phyloP scores from a whole-genome alignment of 441 rosid species.

The Mallotus japonicus region DNA sequence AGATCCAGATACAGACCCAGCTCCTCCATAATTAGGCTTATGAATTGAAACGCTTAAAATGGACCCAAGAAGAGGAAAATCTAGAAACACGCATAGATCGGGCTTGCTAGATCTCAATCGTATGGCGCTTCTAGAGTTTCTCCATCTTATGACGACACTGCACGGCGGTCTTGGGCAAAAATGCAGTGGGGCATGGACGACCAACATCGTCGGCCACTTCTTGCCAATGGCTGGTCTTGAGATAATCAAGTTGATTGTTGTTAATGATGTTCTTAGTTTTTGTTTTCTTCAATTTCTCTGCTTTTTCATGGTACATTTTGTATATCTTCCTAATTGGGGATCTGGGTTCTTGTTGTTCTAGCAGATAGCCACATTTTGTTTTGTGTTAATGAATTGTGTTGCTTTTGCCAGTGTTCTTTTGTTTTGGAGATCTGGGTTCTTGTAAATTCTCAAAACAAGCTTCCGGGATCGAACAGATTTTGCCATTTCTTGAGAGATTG shows the following conservation, averaged over 20 bases:
- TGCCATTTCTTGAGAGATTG: neutral
- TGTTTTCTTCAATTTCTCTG: neutral
- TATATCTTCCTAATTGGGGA: conserved; percentile 7
- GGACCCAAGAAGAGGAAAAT: conserved; percentile 87
- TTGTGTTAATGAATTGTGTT: neutral
- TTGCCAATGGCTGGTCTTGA: conserved; percentile 90
- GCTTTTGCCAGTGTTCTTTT: conserved; percentile 4
- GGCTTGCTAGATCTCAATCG: conserved; percentile 85
- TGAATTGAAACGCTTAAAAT: conserved; percentile 38
- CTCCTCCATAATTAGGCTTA: too few species aligned
- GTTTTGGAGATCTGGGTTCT: conserved; percentile 32
- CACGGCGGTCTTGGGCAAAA: conserved; percentile 72
- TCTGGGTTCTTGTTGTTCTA: conserved; percentile 17
- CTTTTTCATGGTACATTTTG: conserved; percentile 6
- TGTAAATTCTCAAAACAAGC: conserved; percentile 4
- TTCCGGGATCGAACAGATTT: conserved; percentile 22
- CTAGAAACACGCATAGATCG: conserved; percentile 76
- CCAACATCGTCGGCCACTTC: conserved; percentile 78
- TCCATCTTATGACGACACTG: conserved; percentile 99
- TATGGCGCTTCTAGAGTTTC: conserved; percentile 83
- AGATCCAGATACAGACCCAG: too few species aligned
- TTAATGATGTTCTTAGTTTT: neutral
- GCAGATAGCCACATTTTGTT: conserved; percentile 7
- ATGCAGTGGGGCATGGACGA: conserved; percentile 52
- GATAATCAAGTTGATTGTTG: conserved; percentile 3